phyloP scores from a whole-genome alignment of 2,329 filamentous ascomycete species.

The Colletotrichum tanaceti region DNA sequence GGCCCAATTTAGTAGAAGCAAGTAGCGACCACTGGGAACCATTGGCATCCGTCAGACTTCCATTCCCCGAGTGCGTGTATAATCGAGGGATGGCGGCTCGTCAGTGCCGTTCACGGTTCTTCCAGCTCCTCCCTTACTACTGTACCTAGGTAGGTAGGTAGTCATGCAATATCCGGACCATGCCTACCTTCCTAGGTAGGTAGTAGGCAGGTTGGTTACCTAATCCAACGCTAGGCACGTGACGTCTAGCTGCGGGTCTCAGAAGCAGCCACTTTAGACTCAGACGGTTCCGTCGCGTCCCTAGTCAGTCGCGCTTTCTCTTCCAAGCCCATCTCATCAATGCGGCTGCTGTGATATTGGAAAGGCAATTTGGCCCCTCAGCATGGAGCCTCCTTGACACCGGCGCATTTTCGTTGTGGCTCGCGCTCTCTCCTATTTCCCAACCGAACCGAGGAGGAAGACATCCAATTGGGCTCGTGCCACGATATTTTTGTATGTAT shows the following conservation, averaged over 20 bases:
- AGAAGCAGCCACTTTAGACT: constrained; percentile 30
- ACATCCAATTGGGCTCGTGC: constrained; percentile 13
- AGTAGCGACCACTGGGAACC: not conserved
- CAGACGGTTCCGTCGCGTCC: constrained; percentile 26
- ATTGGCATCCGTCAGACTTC: not conserved
- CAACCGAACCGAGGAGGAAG: not conserved
- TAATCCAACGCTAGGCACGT: constrained; percentile 14
- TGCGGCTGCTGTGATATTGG: constrained; percentile 30
- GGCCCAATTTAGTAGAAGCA: constrained; percentile 8
- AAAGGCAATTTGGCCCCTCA: constrained; percentile 18
- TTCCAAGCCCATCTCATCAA: constrained; percentile 16
- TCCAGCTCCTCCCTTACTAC: too few species aligned
- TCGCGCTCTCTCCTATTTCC: constrained; percentile 24
- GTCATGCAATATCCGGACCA: too few species aligned
- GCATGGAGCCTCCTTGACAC: constrained; percentile 38
- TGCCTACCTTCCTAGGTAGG: too few species aligned
- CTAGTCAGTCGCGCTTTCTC: constrained; percentile 23
- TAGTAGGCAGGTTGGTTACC: too few species aligned
- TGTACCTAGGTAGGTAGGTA: too few species aligned
- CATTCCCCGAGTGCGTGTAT: not conserved
- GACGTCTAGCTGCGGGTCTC: constrained; percentile 4
- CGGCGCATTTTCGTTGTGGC: constrained; percentile 26
- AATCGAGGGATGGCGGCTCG: not conserved
- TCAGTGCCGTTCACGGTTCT: not conserved
- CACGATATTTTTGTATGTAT: constrained; percentile 4